These are phyloP conservation scores for Colletotrichum abscissum DNA, from an alignment of 2,329 filamentous ascomycete genomes.

Conservation along the genomic window DNA sequence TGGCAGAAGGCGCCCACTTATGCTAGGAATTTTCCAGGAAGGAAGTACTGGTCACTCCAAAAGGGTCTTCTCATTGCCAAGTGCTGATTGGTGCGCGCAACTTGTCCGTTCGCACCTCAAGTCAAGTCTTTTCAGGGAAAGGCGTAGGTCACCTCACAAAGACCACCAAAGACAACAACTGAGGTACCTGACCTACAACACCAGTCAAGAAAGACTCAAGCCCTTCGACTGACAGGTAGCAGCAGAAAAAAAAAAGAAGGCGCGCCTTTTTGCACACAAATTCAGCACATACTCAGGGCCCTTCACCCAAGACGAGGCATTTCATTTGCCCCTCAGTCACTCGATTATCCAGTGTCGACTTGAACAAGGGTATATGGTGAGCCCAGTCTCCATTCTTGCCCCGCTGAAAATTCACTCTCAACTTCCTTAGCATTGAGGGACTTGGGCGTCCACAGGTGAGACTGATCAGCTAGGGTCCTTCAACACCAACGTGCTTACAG, in stretches of 20 bases:
- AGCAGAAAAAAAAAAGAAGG: background rate
- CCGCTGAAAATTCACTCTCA: slow-evolving; percentile 24
- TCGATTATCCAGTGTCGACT: background rate
- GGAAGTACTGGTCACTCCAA: background rate
- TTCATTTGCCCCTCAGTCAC: background rate
- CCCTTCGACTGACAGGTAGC: slow-evolving; percentile 13
- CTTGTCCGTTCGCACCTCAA: background rate
- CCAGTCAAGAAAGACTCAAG: background rate
- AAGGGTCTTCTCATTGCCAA: background rate
- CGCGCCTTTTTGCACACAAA: background rate
- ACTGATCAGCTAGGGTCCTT: background rate
- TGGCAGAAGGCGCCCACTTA: background rate
- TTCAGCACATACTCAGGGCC: background rate
- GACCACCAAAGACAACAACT: background rate
- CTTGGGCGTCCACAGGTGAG: slow-evolving; percentile 3
- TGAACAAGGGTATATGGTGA: background rate
- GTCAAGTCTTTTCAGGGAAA: background rate
- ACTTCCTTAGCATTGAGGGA: slow-evolving; percentile 6
- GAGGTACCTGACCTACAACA: background rate
- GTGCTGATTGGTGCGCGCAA: slow-evolving; percentile 6
- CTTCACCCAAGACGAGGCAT: background rate
- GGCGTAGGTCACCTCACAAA: slow-evolving; percentile 18
- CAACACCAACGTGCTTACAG: background rate
- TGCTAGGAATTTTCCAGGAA: background rate
- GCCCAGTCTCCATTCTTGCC: slow-evolving; percentile 13